Evolutionary conservation across 768 basidiomycete species (phyloP).

Genomic region (Tulasnella sp.): DNA sequence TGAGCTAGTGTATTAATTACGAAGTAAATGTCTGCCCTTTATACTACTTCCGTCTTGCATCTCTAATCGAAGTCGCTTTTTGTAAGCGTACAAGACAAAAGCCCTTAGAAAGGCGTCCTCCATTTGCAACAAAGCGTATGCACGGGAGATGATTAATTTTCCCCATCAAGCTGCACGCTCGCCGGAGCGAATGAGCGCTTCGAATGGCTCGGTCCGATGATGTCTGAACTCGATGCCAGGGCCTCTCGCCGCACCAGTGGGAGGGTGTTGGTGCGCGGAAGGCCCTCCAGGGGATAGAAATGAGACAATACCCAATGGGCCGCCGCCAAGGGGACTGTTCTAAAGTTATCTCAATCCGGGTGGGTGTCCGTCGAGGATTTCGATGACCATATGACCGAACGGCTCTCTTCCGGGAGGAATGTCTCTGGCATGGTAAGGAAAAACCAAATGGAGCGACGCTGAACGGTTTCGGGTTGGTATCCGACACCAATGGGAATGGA

Average conservation of each 20-base stretch:
- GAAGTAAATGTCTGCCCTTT: neutral
- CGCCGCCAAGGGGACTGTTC: neutral
- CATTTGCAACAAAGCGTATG: neutral
- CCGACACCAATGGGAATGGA: neutral
- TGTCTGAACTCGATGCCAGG: neutral
- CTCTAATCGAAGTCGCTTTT: neutral
- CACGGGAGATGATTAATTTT: neutral
- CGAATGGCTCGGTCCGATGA: neutral
- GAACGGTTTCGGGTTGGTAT: neutral
- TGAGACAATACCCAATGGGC: neutral
- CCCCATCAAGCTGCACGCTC: neutral
- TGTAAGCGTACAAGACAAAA: neutral
- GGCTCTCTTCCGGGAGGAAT: neutral
- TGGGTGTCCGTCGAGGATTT: neutral
- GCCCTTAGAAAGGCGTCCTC: neutral
- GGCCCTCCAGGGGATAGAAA: neutral
- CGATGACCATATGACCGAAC: neutral
- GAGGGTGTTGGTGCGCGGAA: neutral
- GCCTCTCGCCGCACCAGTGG: neutral
- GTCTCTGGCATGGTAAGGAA: neutral
- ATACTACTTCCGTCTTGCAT: neutral
- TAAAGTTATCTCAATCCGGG: neutral
- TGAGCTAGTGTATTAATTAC: neutral
- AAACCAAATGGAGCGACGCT: neutral
- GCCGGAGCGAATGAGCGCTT: neutral